Evolutionary conservation across 192 early-diverging fungal species (phyloP).

Genomic region (Rhizophlyctis rosea): DNA sequence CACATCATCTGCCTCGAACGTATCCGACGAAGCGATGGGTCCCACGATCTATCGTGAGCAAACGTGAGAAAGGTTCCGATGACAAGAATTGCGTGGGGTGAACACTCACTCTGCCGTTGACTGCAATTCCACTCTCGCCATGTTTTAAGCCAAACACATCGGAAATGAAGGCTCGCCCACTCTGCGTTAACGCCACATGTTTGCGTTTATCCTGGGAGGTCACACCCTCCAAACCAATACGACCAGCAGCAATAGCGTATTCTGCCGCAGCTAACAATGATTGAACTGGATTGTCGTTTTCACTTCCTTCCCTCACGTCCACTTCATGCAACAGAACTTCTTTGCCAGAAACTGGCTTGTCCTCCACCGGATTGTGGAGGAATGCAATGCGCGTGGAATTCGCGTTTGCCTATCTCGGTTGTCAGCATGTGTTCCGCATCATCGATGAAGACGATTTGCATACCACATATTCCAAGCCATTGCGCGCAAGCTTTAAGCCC

Average conservation of each 20-base stretch:
- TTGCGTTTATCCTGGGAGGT: too few species aligned
- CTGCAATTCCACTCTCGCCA: conserved; percentile 27
- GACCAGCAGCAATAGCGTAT: too few species aligned
- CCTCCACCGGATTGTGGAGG: conserved; percentile 45
- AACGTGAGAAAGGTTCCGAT: neutral
- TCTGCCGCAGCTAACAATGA: too few species aligned
- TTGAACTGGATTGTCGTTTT: too few species aligned
- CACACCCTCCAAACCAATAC: too few species aligned
- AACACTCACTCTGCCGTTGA: conserved; percentile 39
- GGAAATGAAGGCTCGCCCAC: too few species aligned
- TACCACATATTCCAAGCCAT: conserved; percentile 13
- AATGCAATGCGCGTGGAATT: conserved; percentile 45
- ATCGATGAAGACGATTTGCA: neutral
- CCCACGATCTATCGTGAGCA: conserved; percentile 32
- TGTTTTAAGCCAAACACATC: conserved; percentile 16
- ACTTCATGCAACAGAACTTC: too few species aligned
- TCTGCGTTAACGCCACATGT: too few species aligned
- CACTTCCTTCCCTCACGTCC: too few species aligned
- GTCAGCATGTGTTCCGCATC: too few species aligned
- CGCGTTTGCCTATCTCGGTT: neutral
- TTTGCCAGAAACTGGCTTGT: too few species aligned
- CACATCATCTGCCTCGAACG: conserved; percentile 58
- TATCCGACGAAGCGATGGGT: conserved; percentile 14
- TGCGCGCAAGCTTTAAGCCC: conserved; percentile 47
- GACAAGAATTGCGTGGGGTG: neutral